These are phyloP conservation scores for Candida quercuum DNA, from an alignment of 805 yeast species.

Conservation along the genomic window DNA sequence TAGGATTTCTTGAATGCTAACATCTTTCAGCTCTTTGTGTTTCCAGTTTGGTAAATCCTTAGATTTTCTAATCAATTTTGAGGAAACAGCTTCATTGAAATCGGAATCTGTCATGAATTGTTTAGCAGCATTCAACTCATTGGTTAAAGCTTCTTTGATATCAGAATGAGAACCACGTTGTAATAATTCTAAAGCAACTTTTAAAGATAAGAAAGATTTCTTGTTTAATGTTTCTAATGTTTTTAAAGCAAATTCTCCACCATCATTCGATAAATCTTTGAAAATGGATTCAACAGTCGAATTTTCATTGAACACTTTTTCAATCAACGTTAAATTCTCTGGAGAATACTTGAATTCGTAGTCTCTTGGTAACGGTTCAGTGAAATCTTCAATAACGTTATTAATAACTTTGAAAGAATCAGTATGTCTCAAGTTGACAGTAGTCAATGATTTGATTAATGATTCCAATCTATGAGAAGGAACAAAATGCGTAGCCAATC, in stretches of 20 bases:
- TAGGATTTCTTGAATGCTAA: slow-evolving; percentile 26
- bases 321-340: slow-evolving; percentile 60
- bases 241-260: slow-evolving; percentile 59
- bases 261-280: slow-evolving; percentile 41
- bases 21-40: slow-evolving; percentile 37
- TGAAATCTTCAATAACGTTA: slow-evolving; percentile 72
- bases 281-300: slow-evolving; percentile 43
- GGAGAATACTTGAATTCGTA: slow-evolving; percentile 53
- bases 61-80: slow-evolving; percentile 58
- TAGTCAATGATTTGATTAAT: slow-evolving; percentile 60
- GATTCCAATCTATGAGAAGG: slow-evolving; percentile 58
- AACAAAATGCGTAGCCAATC: slow-evolving; percentile 88
- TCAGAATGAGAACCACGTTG: slow-evolving; percentile 53
- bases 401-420: slow-evolving; percentile 45
- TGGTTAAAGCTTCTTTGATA: slow-evolving; percentile 59
- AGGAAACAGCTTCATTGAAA: slow-evolving; percentile 64
- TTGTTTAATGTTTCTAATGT: slow-evolving; percentile 50
- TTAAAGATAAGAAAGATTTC: slow-evolving; percentile 77
- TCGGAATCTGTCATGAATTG: slow-evolving; percentile 64
- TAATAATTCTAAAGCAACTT: slow-evolving; percentile 64
- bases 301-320: slow-evolving; percentile 53
- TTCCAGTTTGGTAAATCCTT: slow-evolving; percentile 44
- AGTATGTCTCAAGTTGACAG: slow-evolving; percentile 23
- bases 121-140: slow-evolving; percentile 73
- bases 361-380: slow-evolving; percentile 58